Percentiles rank a stretch among this genome's conserved stretches.
phyloP scores from a whole-genome alignment of 2,329 filamentous ascomycete species.

The Pseudocercospora pini-densiflorae region DNA sequence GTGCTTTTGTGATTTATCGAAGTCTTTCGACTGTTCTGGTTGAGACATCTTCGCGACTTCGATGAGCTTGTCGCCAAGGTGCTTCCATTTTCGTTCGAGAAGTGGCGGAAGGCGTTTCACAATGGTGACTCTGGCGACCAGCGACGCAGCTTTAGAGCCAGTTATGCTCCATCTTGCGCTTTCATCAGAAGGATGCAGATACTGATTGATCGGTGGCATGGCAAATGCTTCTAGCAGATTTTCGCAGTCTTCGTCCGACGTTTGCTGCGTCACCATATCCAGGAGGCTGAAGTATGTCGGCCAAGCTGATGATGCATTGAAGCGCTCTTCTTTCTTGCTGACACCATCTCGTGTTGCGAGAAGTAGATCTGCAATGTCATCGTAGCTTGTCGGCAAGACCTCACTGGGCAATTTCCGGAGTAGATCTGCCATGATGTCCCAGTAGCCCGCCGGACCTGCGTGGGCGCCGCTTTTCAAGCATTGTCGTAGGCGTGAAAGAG shows the following conservation, averaged over 20 bases:
- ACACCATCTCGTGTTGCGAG: constrained; percentile 73
- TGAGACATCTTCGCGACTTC: constrained; percentile 73
- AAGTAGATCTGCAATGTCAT: constrained; percentile 66
- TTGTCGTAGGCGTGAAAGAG: constrained; percentile 63
- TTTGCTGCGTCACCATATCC: constrained; percentile 39
- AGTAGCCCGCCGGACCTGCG: constrained; percentile 72
- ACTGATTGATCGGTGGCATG: constrained; percentile 59
- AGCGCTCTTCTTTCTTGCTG: constrained; percentile 72
- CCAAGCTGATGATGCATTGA: constrained; percentile 73
- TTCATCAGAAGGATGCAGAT: constrained; percentile 54
- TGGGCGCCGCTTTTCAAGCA: constrained; percentile 87
- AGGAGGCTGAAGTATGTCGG: constrained; percentile 71
- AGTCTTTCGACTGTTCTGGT: constrained; percentile 81
- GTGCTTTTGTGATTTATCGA: constrained; percentile 70
- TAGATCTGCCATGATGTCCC: constrained; percentile 69
- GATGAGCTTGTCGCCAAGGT: constrained; percentile 65
- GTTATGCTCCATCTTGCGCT: constrained; percentile 57
- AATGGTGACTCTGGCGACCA: constrained; percentile 44
- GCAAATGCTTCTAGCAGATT: constrained; percentile 54
- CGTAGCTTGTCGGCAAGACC: constrained; percentile 58
- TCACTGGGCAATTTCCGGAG: constrained; percentile 61
- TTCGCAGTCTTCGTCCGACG: constrained; percentile 50
- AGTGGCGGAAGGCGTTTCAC: constrained; percentile 38
- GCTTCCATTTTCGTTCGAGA: constrained; percentile 64
- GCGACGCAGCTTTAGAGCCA: constrained; percentile 46